phyloP scores from a whole-genome alignment of 176 grass and related monocot genomes.

The Avena insularis region DNA sequence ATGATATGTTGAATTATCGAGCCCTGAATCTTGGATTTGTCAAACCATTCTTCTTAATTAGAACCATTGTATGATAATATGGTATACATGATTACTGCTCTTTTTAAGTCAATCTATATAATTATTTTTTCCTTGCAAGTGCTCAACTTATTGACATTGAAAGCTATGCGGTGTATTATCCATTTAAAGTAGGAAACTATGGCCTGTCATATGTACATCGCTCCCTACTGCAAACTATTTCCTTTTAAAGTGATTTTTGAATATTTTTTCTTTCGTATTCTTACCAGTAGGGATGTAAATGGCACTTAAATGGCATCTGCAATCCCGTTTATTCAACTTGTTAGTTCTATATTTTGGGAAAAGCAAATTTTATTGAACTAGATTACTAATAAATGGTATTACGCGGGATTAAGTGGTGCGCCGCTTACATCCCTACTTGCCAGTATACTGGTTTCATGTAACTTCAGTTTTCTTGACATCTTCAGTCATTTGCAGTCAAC shows the following conservation, averaged over 20 bases:
- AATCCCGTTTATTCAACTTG: too few relatives aligned
- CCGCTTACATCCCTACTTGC: neutral
- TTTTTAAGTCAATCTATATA: constrained; percentile 20
- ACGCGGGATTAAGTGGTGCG: too few relatives aligned
- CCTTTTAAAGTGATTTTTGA: constrained; percentile 8
- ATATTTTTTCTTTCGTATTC: constrained; percentile 34
- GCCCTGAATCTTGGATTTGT: neutral
- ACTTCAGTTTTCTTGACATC: constrained; percentile 26
- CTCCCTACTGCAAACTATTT: neutral
- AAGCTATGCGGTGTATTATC: neutral
- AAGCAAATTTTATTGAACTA: too few relatives aligned
- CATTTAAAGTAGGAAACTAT: constrained; percentile 7
- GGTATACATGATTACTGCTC: constrained; percentile 2
- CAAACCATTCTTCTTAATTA: constrained; percentile 23
- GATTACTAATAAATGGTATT: too few relatives aligned
- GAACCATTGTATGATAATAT: neutral
- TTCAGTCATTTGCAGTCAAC: constrained; percentile 33
- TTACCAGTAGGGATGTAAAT: neutral
- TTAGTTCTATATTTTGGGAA: too few relatives aligned
- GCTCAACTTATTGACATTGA: constrained; percentile 2
- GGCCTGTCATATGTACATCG: neutral
- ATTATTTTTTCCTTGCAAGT: neutral
- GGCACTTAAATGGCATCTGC: too few relatives aligned
- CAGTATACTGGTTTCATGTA: neutral
- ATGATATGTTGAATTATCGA: neutral